A percentile compares a stretch with the other conserved stretches of the same genome.
Evolutionary conservation across 148 eudicot genomes (phyloP).

Genomic region (Limonium bicolor): DNA sequence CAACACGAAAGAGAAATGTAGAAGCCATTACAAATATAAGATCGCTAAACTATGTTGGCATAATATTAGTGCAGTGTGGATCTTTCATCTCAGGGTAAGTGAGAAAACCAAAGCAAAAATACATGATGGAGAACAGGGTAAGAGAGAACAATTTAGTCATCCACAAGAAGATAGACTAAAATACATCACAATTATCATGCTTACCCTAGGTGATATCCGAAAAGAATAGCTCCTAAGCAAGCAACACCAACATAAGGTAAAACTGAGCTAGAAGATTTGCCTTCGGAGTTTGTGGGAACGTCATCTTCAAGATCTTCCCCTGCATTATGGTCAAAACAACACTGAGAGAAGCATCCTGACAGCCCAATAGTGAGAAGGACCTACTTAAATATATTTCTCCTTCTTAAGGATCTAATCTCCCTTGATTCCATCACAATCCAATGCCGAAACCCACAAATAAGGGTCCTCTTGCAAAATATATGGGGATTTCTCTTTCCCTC

Average conservation of each 20-base stretch:
- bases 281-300: constrained; percentile 35
- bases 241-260: constrained; percentile 95
- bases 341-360: constrained; percentile 3
- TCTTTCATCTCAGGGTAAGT: too few species aligned
- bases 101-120: too few species aligned
- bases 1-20: too few species aligned
- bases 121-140: too few species aligned
- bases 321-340: constrained; percentile 12
- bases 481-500: too few species aligned
- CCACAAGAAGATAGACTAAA: not conserved
- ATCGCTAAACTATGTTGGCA: too few species aligned
- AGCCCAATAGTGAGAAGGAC: not conserved
- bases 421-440: not conserved
- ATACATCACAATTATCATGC: constrained; percentile 5
- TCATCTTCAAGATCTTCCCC: constrained; percentile 60
- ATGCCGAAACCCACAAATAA: not conserved
- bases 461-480: too few species aligned
- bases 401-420: not conserved
- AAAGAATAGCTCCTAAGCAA: constrained; percentile 91
- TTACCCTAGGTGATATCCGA: constrained; percentile 99
- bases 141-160: not conserved
- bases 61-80: too few species aligned
- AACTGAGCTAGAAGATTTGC: constrained; percentile 71
- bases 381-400: not conserved
- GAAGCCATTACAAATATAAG: too few species aligned